Evolutionary conservation across 768 basidiomycete genomes (phyloP).

Genomic region (Roridomyces roridus): DNA sequence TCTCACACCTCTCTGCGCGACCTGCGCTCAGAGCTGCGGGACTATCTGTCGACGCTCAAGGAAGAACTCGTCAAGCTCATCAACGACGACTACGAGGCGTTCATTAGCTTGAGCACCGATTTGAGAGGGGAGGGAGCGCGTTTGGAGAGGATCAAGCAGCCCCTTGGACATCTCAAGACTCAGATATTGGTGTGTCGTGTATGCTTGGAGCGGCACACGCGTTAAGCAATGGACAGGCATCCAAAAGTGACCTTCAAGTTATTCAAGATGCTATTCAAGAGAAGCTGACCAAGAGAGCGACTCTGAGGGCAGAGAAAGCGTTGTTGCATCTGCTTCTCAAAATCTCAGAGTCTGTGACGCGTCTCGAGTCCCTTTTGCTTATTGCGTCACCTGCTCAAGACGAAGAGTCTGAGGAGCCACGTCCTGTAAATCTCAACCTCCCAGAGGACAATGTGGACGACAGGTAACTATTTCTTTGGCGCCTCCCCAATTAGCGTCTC

Average conservation of each 20-base stretch:
- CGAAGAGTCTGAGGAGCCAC: conserved; percentile 41
- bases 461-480: conserved; percentile 35
- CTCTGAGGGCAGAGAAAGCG: conserved; percentile 88
- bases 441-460: conserved; percentile 53
- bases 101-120: conserved; percentile 95
- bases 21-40: conserved; percentile 83
- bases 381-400: conserved; percentile 63
- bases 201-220: background rate
- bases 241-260: conserved; percentile 63
- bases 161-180: conserved; percentile 64
- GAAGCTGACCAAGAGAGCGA: conserved; percentile 78
- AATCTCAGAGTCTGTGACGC: conserved; percentile 88
- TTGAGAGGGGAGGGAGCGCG: conserved; percentile 83
- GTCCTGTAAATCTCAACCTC: conserved; percentile 39
- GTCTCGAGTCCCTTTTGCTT: conserved; percentile 85
- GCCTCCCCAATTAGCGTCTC: background rate
- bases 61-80: conserved; percentile 95
- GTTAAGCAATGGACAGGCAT: conserved; percentile 47
- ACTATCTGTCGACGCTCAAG: conserved; percentile 83
- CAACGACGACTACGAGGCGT: conserved; percentile 98
- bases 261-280: conserved; percentile 78
- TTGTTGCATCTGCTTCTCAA: conserved; percentile 87
- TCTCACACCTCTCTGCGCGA: conserved; percentile 87
- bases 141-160: conserved; percentile 69
- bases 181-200: conserved; percentile 68